Percentiles rank a stretch among this genome's conserved stretches.
These are phyloP conservation scores for Penicillium sp. DNA, from an alignment of 2,329 filamentous ascomycete genomes.

Conservation along the genomic window DNA sequence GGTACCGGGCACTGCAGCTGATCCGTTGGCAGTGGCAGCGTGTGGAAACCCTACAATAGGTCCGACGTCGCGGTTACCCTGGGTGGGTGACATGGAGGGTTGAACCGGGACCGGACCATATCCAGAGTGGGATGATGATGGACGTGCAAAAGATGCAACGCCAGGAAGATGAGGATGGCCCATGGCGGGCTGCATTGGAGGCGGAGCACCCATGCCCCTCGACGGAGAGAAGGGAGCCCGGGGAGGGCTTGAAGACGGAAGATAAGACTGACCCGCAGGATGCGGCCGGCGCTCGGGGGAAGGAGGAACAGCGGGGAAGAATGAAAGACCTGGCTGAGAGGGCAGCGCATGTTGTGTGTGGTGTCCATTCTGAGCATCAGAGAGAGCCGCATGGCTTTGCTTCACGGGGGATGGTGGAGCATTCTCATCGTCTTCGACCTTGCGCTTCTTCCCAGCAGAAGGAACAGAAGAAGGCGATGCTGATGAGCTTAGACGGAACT, in stretches of 20 bases:
- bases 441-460: slow-evolving; percentile 19
- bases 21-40: slow-evolving; percentile 25
- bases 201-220: slow-evolving; percentile 27
- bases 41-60: slow-evolving; percentile 43
- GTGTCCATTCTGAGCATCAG: slow-evolving; percentile 20
- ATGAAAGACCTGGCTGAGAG: slow-evolving; percentile 11
- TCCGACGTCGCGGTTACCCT: slow-evolving; percentile 47
- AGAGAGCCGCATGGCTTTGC: slow-evolving; percentile 16
- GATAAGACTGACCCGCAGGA: slow-evolving; percentile 15
- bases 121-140: slow-evolving; percentile 41
- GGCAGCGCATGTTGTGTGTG: slow-evolving; percentile 14
- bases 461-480: slow-evolving; percentile 41
- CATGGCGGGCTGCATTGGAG: slow-evolving; percentile 22
- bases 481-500: slow-evolving; percentile 52
- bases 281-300: slow-evolving; percentile 32
- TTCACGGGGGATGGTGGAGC: slow-evolving; percentile 25
- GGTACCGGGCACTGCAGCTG: slow-evolving; percentile 19
- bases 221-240: slow-evolving; percentile 33
- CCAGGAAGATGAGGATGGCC: slow-evolving; percentile 28
- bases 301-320: slow-evolving; percentile 13
- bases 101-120: slow-evolving; percentile 40
- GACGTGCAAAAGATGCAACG: slow-evolving; percentile 35
- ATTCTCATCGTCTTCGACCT: slow-evolving; percentile 14
- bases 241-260: slow-evolving; percentile 25
- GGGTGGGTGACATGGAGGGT: slow-evolving; percentile 46